Base-by-base conservation (phyloP, 306 rosid species). In the Gastrolobium bilobum region DNA sequence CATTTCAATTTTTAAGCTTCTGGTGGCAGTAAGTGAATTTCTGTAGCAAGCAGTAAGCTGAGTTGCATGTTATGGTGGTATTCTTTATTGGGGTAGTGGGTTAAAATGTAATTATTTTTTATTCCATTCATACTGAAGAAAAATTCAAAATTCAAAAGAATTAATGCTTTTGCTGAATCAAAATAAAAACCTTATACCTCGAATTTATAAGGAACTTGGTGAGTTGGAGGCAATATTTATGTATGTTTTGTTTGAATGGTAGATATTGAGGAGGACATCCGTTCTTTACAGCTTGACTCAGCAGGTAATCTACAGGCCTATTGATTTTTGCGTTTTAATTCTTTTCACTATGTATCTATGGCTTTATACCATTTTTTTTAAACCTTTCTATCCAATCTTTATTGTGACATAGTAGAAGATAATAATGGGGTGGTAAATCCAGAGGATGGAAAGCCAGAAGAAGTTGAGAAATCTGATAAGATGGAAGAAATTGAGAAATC, bases 221-320 rank as follows among this genome's bases (percentile, higher is more conserved):
- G 58, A 69, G 53, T 80, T 51, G 71, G 78, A 44, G 64, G 34
- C 13, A 44, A 75, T 68, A 30, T 85, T 62, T 68, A 44, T 81
- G 56, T 64, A 58, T 54, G 37, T 53, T 84, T 80, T 33, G 56
- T 83, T 82, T 71, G 56, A 65, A 83, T 87, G 79, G 4, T 85
- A 90, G 98, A 91, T 87, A 87, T 93, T n/a, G 97, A 88, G 80
- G 97, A 90, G 85, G 97, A 93, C 51, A 91, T 93, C 84, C 95
- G 97, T 54, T 84, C 93, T 47, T 84, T 93, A 69, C 95, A 93
- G 89, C 97, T 93, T n/a, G 98, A 93, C n/a, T 84, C 88, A 4
- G 87, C 92, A 85, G 98, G 97, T 93, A 91, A 71, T 15, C 38
- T 10, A 30, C 52, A 59, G 77, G 56, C 67, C 26, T 72, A 66